phyloP scores from a whole-genome alignment of 2,329 filamentous ascomycete genomes.

The Madurella mycetomatis region DNA sequence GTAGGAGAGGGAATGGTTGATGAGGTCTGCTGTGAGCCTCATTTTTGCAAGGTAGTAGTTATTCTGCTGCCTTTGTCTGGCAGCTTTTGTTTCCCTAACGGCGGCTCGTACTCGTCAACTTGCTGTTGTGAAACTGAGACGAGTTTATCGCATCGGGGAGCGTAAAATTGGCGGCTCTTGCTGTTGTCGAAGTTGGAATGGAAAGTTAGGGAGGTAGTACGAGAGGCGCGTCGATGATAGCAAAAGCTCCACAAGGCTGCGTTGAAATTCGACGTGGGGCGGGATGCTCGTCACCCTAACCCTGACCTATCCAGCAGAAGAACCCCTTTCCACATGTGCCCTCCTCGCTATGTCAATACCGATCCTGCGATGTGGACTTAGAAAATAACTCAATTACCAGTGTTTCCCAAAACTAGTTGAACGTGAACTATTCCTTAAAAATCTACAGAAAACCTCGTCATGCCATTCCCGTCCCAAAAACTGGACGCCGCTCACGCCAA shows the following conservation, averaged over 20 bases:
- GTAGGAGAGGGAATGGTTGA: slow-evolving; percentile 92
- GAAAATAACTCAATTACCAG: background rate
- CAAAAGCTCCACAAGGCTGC: slow-evolving; percentile 16
- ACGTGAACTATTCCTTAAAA: too few relatives aligned
- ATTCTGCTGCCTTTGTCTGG: background rate
- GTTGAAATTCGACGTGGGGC: slow-evolving; percentile 12
- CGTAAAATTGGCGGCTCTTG: too few relatives aligned
- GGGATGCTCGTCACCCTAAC: slow-evolving; percentile 3
- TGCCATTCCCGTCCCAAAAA: background rate
- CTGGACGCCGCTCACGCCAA: background rate
- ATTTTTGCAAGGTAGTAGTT: slow-evolving; percentile 45
- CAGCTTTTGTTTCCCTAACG: background rate
- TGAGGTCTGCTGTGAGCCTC: slow-evolving; percentile 93
- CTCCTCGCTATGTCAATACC: too few relatives aligned
- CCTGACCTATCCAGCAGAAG: background rate
- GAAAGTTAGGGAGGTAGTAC: too few relatives aligned
- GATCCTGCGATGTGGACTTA: too few relatives aligned
- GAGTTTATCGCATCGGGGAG: background rate
- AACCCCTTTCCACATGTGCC: background rate
- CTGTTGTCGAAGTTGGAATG: too few relatives aligned
- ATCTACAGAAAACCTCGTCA: too few relatives aligned
- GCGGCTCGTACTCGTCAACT: background rate
- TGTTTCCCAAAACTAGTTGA: background rate
- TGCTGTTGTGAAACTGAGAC: too few relatives aligned
- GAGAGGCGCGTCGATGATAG: too few relatives aligned